These are phyloP conservation scores for Trichocladium antarcticum DNA, from an alignment of 495 filamentous ascomycete genomes.

Conservation along the genomic window DNA sequence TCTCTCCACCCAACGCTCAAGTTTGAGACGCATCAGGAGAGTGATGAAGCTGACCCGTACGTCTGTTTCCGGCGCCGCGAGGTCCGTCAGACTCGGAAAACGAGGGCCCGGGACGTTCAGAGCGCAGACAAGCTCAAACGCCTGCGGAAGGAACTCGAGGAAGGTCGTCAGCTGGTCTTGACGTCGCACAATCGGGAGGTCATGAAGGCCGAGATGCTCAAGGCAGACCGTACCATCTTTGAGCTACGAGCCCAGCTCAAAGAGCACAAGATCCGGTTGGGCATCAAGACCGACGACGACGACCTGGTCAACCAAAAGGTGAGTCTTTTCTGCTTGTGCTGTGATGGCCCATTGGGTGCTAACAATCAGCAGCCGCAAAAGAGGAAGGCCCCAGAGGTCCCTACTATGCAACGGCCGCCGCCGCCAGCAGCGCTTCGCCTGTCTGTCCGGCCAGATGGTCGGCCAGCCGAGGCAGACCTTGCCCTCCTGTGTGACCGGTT, in stretches of 20 bases:
- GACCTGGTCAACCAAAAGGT: constrained; percentile 92
- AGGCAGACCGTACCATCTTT: constrained; percentile 64
- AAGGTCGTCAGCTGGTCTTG: constrained; percentile 67
- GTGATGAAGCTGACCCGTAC: constrained; percentile 91
- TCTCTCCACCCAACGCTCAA: constrained; percentile 67
- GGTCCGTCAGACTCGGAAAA: constrained; percentile 88
- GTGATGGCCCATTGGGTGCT: constrained; percentile 27
- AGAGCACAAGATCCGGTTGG: constrained; percentile 74
- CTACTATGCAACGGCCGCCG: constrained; percentile 44
- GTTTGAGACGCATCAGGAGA: constrained; percentile 86
- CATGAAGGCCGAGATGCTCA: constrained; percentile 64
- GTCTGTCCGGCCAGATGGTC: constrained; percentile 58
- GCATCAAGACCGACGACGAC: constrained; percentile 87
- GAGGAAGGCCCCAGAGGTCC: constrained; percentile 51
- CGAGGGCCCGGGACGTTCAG: constrained; percentile 83
- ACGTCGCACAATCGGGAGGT: constrained; percentile 69
- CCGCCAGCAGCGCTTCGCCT: constrained; percentile 47
- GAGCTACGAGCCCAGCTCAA: constrained; percentile 67
- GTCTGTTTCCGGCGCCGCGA: constrained; percentile 97
- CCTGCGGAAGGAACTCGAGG: constrained; percentile 83
- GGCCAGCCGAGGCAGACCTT: constrained; percentile 63
- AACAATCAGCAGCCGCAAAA: constrained; percentile 47
- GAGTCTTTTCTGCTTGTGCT: constrained; percentile 19
- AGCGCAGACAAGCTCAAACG: constrained; percentile 89
- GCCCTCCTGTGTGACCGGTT: constrained; percentile 60